These are phyloP conservation scores for Neurospora cerealis DNA, from an alignment of 495 filamentous ascomycete species.

Conservation along the genomic window DNA sequence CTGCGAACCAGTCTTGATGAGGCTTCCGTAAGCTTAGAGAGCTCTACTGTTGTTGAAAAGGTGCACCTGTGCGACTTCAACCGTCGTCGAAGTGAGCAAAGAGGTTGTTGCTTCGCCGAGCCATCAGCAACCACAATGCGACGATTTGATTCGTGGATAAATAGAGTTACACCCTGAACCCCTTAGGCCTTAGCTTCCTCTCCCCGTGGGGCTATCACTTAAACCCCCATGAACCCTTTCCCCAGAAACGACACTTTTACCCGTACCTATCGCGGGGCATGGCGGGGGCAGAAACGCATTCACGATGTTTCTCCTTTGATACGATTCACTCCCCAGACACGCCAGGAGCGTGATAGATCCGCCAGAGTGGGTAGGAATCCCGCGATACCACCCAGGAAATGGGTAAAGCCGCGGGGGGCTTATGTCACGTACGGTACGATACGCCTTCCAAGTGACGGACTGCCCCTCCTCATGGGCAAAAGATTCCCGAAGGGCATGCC, in stretches of 20 bases:
- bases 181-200: not conserved
- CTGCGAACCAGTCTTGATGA: not conserved
- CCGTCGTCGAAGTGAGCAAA: not conserved
- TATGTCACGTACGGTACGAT: not conserved
- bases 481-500: not conserved
- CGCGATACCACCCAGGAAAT: not conserved
- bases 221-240: not conserved
- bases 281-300: constrained; percentile 6
- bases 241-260: not conserved
- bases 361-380: not conserved
- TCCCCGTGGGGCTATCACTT: not conserved
- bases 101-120: not conserved
- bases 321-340: too few relatives aligned
- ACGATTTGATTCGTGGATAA: constrained; percentile 20
- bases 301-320: not conserved
- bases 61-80: not conserved
- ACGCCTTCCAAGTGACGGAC: not conserved
- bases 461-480: not conserved
- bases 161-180: not conserved
- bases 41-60: not conserved
- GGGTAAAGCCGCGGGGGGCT: not conserved
- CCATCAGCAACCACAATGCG: not conserved
- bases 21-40: not conserved
- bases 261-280: constrained; percentile 7
- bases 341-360: not conserved